A percentile compares a stretch with the other conserved stretches of the same genome.
Evolutionary conservation across 139 green algal species (phyloP).

Genomic region (Haematococcus lacustris): DNA sequence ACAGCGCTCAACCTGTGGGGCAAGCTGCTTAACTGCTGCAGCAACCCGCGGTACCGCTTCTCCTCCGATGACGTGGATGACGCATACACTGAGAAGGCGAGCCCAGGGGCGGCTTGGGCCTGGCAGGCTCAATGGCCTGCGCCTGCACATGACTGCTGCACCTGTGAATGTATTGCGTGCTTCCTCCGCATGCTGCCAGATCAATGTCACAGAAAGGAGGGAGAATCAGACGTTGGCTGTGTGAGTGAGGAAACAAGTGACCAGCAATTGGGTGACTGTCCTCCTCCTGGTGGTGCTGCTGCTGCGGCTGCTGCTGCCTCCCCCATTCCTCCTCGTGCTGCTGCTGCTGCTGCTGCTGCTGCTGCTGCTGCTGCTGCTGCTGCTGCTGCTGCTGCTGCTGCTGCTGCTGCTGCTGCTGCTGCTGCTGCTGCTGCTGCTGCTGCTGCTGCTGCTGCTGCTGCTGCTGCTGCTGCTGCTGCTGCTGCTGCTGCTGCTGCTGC

Average conservation of each 20-base stretch:
- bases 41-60: conserved; percentile 23
- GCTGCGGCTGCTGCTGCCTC: no score
- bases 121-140: no score
- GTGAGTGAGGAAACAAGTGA: no score
- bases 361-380: not conserved
- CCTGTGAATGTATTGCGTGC: no score
- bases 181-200: not conserved
- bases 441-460: conserved; percentile 1
- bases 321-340: no score
- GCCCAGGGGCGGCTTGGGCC: no score
- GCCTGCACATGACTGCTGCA: no score
- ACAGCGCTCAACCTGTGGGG: conserved; percentile 51
- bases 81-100: conserved; percentile 51
- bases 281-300: no score
- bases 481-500: not conserved
- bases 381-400: not conserved
- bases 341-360: not conserved
- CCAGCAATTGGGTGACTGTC: no score
- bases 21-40: conserved; percentile 29
- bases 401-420: not conserved
- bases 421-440: conserved; percentile 1
- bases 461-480: not conserved
- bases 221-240: no score
- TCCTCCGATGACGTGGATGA: conserved; percentile 56
- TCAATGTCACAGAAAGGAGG: not conserved